phyloP scores from a whole-genome alignment of 2,329 filamentous ascomycete species.

The Metarhizium album region DNA sequence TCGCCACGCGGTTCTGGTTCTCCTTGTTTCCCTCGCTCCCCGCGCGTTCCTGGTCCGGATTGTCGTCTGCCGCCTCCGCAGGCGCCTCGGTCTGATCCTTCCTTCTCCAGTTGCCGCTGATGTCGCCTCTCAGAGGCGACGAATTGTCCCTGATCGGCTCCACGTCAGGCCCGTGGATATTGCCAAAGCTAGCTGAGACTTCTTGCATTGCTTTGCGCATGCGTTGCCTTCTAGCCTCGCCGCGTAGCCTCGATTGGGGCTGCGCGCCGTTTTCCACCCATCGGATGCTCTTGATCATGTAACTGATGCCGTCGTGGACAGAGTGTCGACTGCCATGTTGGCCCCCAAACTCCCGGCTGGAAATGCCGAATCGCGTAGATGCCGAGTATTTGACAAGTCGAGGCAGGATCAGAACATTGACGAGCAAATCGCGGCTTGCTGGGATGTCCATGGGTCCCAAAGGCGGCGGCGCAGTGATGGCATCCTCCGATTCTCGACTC shows the following conservation, averaged over 20 bases:
- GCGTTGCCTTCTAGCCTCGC: slow-evolving; percentile 43
- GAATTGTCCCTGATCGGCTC: slow-evolving; percentile 15
- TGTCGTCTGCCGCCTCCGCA: slow-evolving; percentile 13
- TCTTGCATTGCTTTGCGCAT: slow-evolving; percentile 46
- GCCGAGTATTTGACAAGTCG: slow-evolving; percentile 65
- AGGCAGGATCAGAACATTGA: slow-evolving; percentile 77
- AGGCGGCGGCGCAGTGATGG: slow-evolving; percentile 42
- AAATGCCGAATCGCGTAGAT: slow-evolving; percentile 68
- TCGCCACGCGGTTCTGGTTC: slow-evolving; percentile 31
- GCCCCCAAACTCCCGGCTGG: slow-evolving; percentile 67
- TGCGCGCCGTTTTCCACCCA: slow-evolving; percentile 73
- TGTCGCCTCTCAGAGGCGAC: slow-evolving; percentile 18
- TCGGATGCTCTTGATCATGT: slow-evolving; percentile 68
- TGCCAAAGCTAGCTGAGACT: slow-evolving; percentile 28
- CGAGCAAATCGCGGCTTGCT: slow-evolving; percentile 66
- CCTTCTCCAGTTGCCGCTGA: slow-evolving; percentile 24
- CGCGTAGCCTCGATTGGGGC: slow-evolving; percentile 43
- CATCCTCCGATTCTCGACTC: slow-evolving; percentile 28
- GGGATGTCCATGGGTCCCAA: slow-evolving; percentile 54
- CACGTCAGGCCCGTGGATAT: slow-evolving; percentile 17
- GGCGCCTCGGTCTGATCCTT: slow-evolving; percentile 14
- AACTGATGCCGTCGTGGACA: slow-evolving; percentile 78
- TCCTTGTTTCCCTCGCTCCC: slow-evolving; percentile 35
- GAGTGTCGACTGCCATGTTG: slow-evolving; percentile 30
- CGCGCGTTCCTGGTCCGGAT: slow-evolving; percentile 18